A percentile compares a stretch with the other conserved stretches of the same genome.
phyloP scores from a whole-genome alignment of 225 moss, liverwort and hornwort species.

The Polytrichum commune region DNA sequence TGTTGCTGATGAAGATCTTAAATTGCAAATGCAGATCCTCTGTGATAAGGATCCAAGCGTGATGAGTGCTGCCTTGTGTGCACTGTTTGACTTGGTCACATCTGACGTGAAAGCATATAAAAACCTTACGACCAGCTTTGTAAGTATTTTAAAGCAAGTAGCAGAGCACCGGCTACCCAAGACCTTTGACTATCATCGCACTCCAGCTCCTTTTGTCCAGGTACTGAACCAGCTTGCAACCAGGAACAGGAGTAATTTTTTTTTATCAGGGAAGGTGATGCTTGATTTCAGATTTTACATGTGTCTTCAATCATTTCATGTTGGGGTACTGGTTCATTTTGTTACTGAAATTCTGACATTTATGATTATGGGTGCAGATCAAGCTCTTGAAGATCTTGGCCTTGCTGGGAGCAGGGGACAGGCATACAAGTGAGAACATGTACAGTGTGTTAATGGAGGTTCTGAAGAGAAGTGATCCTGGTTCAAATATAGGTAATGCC shows the following conservation, averaged over 20 bases:
- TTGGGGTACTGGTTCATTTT: not conserved
- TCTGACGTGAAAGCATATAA: slow-evolving; percentile 67
- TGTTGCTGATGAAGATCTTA: not conserved
- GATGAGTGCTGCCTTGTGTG: slow-evolving; percentile 94
- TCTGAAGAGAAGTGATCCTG: slow-evolving; percentile 58
- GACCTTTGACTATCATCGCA: slow-evolving; percentile 79
- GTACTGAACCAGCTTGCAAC: slow-evolving; percentile 26
- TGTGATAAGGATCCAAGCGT: slow-evolving; percentile 95
- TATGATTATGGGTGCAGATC: slow-evolving; percentile 61
- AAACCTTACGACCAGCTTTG: slow-evolving; percentile 77
- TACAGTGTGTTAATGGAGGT: slow-evolving; percentile 85
- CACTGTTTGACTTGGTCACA: slow-evolving; percentile 77
- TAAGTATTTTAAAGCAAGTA: slow-evolving; percentile 90
- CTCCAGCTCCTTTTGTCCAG: slow-evolving; percentile 96
- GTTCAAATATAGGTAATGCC: slow-evolving; percentile 75
- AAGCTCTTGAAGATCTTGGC: slow-evolving; percentile 92
- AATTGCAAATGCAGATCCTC: slow-evolving; percentile 55
- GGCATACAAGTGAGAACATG: slow-evolving; percentile 62
- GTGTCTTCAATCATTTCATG: too few relatives aligned
- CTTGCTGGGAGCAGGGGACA: slow-evolving; percentile 84
- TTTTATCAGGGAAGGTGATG: not conserved
- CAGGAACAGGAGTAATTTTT: not conserved
- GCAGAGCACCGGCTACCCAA: slow-evolving; percentile 83
- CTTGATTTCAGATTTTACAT: not conserved
- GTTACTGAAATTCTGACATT: slow-evolving; percentile 9